A percentile compares a stretch with the other conserved stretches of the same genome.
These are phyloP conservation scores for Phyllosticta paracitricarpa DNA, from an alignment of 2,329 filamentous ascomycete genomes.

Conservation along the genomic window DNA sequence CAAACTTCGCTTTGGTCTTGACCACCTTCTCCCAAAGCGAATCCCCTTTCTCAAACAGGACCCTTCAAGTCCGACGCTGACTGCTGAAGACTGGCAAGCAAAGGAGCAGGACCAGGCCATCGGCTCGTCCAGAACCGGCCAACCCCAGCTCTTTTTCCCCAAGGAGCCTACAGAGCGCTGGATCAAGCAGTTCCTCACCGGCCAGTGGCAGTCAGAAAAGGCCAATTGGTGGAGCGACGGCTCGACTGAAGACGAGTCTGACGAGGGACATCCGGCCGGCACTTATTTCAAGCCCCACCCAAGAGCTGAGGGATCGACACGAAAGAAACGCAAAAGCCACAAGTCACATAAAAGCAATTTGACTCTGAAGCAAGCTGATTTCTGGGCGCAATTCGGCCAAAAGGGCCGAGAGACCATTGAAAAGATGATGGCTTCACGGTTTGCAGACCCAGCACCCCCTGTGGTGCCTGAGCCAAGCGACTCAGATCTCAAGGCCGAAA, in stretches of 20 bases:
- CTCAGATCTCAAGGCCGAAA: constrained; percentile 1
- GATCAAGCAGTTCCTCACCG: constrained; percentile 76
- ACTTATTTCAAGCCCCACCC: not conserved
- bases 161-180: constrained; percentile 64
- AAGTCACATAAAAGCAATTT: constrained; percentile 34
- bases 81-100: constrained; percentile 3
- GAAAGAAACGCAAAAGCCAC: constrained; percentile 23
- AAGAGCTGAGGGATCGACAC: not conserved
- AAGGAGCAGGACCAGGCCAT: not conserved
- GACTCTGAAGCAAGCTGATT: constrained; percentile 41
- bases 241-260: constrained; percentile 53
- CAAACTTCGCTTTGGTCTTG: constrained; percentile 28
- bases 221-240: constrained; percentile 80
- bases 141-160: constrained; percentile 18
- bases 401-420: constrained; percentile 28
- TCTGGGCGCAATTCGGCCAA: constrained; percentile 35
- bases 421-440: constrained; percentile 32
- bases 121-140: not conserved
- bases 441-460: constrained; percentile 20
- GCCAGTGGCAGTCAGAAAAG: constrained; percentile 57
- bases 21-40: constrained; percentile 24
- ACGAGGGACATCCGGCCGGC: constrained; percentile 15
- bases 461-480: not conserved
- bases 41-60: constrained; percentile 10
- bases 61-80: constrained; percentile 10